Evolutionary conservation across 2,329 filamentous ascomycete species (phyloP).

Genomic region (Penicillium olsonii): DNA sequence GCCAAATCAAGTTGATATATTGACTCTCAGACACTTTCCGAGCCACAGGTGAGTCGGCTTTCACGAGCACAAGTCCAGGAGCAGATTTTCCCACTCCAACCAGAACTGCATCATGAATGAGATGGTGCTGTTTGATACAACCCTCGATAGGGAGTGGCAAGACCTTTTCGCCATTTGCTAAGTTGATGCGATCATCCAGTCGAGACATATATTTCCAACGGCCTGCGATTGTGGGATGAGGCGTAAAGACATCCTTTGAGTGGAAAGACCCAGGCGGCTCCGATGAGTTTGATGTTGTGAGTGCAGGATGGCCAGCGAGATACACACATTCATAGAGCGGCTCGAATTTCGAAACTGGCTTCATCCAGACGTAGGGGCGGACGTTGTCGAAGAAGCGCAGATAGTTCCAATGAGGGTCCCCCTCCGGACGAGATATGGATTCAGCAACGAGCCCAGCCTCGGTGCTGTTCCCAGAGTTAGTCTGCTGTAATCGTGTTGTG

Average conservation of each 20-base stretch:
- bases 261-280: conserved; percentile 37
- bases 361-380: conserved; percentile 41
- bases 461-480: conserved; percentile 34
- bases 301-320: conserved; percentile 31
- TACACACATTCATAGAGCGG: conserved; percentile 35
- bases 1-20: conserved; percentile 42
- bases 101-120: conserved; percentile 35
- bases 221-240: conserved; percentile 31
- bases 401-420: conserved; percentile 47
- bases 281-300: conserved; percentile 35
- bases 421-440: conserved; percentile 41
- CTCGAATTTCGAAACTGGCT: conserved; percentile 26
- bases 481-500: neutral
- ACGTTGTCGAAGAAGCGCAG: conserved; percentile 43
- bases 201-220: conserved; percentile 38
- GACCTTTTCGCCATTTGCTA: conserved; percentile 38
- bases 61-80: conserved; percentile 34
- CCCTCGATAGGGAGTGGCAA: conserved; percentile 37
- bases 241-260: conserved; percentile 35
- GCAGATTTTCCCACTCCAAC: conserved; percentile 29
- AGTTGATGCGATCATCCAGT: conserved; percentile 35
- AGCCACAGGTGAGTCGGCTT: conserved; percentile 20
- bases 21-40: conserved; percentile 30
- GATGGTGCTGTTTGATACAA: conserved; percentile 31
- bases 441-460: conserved; percentile 48